Conservation (phyloP, 2,329 filamentous ascomycete species). For the Fusarium ambrosium region DNA sequence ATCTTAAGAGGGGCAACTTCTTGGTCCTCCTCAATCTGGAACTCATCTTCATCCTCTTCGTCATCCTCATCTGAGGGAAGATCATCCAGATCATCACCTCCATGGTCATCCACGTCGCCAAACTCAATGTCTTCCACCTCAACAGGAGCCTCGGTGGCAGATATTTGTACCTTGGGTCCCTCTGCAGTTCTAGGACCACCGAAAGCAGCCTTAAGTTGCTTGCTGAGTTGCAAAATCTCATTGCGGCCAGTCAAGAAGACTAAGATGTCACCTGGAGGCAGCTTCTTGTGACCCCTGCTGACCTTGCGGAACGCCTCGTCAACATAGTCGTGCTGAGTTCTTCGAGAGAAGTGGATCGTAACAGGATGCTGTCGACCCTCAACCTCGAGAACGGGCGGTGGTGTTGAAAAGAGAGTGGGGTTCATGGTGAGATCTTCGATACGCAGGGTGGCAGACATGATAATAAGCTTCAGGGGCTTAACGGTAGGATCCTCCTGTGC, state of each 20-base stretch:
- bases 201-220: constrained; percentile 79
- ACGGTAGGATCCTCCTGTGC: constrained; percentile 77
- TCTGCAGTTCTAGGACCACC: constrained; percentile 68
- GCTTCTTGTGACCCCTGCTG: constrained; percentile 85
- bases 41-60: constrained; percentile 74
- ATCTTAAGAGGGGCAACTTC: constrained; percentile 76
- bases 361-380: constrained; percentile 95
- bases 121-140: constrained; percentile 92
- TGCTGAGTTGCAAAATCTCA: constrained; percentile 88
- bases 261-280: constrained; percentile 90
- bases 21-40: constrained; percentile 75
- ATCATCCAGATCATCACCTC: constrained; percentile 71
- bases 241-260: constrained; percentile 95
- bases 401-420: constrained; percentile 78
- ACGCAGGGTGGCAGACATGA: constrained; percentile 96
- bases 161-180: constrained; percentile 79
- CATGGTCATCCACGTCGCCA: constrained; percentile 75
- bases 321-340: constrained; percentile 87
- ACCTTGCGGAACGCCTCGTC: constrained; percentile 93
- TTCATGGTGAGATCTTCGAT: constrained; percentile 94
- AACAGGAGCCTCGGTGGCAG: constrained; percentile 81
- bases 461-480: constrained; percentile 89
- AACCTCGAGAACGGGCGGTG: constrained; percentile 88
- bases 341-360: constrained; percentile 87
- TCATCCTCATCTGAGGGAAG: constrained; percentile 70